Evolutionary conservation across 805 yeast species (phyloP).

Genomic region (Danielia oregonensis): DNA sequence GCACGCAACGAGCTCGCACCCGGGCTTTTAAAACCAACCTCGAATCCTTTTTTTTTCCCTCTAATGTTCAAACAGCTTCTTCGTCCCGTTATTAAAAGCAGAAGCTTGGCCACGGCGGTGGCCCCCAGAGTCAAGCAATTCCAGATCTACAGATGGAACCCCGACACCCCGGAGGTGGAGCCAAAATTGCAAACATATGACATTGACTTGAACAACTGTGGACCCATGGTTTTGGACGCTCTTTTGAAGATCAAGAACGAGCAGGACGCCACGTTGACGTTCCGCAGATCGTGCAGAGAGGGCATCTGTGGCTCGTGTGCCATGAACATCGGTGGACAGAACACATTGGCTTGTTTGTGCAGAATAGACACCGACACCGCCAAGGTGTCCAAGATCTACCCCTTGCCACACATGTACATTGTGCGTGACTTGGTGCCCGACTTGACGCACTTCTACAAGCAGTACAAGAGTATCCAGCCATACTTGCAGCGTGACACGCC

Average conservation of each 20-base stretch:
- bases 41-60: not conserved
- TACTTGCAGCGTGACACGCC: constrained; percentile 77
- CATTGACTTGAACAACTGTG: constrained; percentile 85
- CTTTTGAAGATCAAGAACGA: constrained; percentile 92
- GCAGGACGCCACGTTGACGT: constrained; percentile 91
- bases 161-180: constrained; percentile 90
- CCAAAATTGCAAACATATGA: constrained; percentile 82
- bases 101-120: constrained; percentile 35
- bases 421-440: constrained; percentile 98
- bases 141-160: constrained; percentile 97
- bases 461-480: constrained; percentile 97
- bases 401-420: constrained; percentile 96
- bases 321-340: constrained; percentile 97
- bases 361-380: constrained; percentile 77
- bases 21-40: not conserved
- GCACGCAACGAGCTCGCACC: constrained; percentile 7
- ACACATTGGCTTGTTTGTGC: constrained; percentile 95
- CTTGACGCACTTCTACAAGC: constrained; percentile 95
- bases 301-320: constrained; percentile 99
- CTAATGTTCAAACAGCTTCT: constrained; percentile 13
- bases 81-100: constrained; percentile 12
- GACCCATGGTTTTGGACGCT: constrained; percentile 98
- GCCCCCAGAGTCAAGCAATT: constrained; percentile 71
- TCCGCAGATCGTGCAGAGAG: constrained; percentile 98
- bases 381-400: constrained; percentile 84